phyloP scores from a whole-genome alignment of 352 stramenopile genomes.

The Saprolegnia diclina region DNA sequence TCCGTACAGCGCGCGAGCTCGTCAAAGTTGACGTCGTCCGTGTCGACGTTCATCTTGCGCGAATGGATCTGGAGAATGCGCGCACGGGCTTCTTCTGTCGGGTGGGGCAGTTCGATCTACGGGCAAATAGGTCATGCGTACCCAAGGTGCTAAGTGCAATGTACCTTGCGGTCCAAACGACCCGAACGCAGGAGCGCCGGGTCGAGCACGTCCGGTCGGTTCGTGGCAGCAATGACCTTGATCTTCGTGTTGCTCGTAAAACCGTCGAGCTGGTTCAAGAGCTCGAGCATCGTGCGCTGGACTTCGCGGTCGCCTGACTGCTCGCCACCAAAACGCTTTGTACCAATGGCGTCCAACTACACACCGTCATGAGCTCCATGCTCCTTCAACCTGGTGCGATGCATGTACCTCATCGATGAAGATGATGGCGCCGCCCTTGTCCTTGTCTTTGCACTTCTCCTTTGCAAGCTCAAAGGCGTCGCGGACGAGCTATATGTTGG shows the following conservation, averaged over 20 bases:
- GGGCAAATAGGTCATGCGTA: neutral
- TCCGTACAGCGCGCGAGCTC: conserved; percentile 96
- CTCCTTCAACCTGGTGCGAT: neutral
- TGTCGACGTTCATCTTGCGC: conserved; percentile 95
- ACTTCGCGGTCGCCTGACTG: conserved; percentile 95
- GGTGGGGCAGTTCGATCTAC: conserved; percentile 97
- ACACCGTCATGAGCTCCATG: neutral
- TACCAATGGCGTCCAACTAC: conserved; percentile 96
- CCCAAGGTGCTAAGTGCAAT: no score
- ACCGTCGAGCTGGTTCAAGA: conserved; percentile 97
- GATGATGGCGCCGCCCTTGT: conserved; percentile 93
- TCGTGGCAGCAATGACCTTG: conserved; percentile 98
- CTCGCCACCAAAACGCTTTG: conserved; percentile 97
- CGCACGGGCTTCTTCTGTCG: conserved; percentile 93
- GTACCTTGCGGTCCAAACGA: conserved; percentile 90
- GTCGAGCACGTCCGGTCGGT: conserved; percentile 95
- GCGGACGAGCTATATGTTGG: conserved; percentile 83
- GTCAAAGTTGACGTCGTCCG: conserved; percentile 95
- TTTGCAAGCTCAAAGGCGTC: conserved; percentile 97
- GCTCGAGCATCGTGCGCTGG: conserved; percentile 98
- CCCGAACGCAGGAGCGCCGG: conserved; percentile 93
- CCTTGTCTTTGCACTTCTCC: conserved; percentile 89
- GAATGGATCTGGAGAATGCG: conserved; percentile 98
- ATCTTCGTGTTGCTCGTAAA: conserved; percentile 99
- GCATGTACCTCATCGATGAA: conserved; percentile 97